These are phyloP conservation scores for Saccharomyces kudriavzevii DNA, from an alignment of 805 yeast species.

Conservation along the genomic window DNA sequence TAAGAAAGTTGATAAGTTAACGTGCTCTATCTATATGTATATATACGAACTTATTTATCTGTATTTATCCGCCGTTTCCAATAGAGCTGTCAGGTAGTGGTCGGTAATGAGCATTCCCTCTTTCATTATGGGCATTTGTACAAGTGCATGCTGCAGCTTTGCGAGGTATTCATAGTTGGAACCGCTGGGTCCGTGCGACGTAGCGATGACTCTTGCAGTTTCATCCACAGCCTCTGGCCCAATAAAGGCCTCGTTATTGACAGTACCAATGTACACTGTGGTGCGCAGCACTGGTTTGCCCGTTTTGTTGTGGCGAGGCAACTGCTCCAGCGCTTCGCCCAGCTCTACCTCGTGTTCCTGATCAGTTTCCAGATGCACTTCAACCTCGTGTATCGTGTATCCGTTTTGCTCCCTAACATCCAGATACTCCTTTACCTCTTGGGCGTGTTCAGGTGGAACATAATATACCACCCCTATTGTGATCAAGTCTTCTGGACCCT, in stretches of 20 bases:
- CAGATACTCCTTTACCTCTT: constrained; percentile 55
- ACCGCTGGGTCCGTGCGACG: constrained; percentile 73
- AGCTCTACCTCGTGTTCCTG: constrained; percentile 22
- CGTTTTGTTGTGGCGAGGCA: constrained; percentile 26
- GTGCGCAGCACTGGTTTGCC: constrained; percentile 45
- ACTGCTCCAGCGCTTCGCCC: constrained; percentile 15
- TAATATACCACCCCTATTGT: constrained; percentile 83
- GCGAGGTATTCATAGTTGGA: constrained; percentile 63
- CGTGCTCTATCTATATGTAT: background rate
- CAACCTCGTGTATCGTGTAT: constrained; percentile 60
- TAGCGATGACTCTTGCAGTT: constrained; percentile 55
- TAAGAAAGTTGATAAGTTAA: background rate
- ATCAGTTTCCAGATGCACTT: constrained; percentile 42
- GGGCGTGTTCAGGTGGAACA: constrained; percentile 56
- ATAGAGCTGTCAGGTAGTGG: constrained; percentile 35
- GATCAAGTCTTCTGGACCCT: constrained; percentile 36
- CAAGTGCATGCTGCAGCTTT: constrained; percentile 43
- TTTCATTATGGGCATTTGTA: constrained; percentile 27
- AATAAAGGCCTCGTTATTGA: constrained; percentile 69
- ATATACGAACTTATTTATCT: background rate
- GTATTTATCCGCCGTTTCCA: constrained; percentile 22
- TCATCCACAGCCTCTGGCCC: constrained; percentile 63
- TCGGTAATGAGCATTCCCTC: constrained; percentile 27
- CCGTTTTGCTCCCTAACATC: constrained; percentile 88
- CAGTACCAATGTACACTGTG: constrained; percentile 74